Conservation (phyloP, 1,139 yeast species). For the Yueomyces sp. region DNA sequence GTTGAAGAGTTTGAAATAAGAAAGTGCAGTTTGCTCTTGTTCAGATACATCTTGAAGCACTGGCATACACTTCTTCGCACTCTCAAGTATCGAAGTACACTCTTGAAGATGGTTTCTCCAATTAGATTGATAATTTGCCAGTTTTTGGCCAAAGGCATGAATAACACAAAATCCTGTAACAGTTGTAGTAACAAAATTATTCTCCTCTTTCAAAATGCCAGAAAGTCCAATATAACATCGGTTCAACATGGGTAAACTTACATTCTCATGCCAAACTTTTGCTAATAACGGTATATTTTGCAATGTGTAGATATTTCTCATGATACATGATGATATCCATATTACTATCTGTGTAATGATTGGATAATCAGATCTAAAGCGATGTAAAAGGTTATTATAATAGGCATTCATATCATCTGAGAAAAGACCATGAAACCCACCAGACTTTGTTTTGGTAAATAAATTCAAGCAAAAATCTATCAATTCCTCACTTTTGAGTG, state of each 20-base stretch:
- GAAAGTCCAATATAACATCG: neutral
- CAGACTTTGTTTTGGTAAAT: neutral
- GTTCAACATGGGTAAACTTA: neutral
- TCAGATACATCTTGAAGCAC: neutral
- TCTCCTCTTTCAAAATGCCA: neutral
- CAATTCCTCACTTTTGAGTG: neutral
- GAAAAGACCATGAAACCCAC: neutral
- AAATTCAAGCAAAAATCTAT: neutral
- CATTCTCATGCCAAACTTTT: neutral
- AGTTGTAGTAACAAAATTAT: neutral
- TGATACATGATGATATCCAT: neutral
- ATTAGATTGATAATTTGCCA: neutral
- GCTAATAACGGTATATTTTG: neutral
- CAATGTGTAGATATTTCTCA: neutral
- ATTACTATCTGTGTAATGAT: neutral
- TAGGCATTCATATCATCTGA: neutral
- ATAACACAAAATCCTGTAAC: neutral
- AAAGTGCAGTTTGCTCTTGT: neutral
- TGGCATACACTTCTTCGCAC: neutral
- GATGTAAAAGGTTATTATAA: neutral
- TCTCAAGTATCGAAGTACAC: neutral
- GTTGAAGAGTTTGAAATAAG: neutral
- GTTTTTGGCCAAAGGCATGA: neutral
- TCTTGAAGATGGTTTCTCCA: neutral
- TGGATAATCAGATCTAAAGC: neutral